Evolutionary conservation across 2,329 filamentous ascomycete genomes (phyloP).

Genomic region (Metarhizium humberi): DNA sequence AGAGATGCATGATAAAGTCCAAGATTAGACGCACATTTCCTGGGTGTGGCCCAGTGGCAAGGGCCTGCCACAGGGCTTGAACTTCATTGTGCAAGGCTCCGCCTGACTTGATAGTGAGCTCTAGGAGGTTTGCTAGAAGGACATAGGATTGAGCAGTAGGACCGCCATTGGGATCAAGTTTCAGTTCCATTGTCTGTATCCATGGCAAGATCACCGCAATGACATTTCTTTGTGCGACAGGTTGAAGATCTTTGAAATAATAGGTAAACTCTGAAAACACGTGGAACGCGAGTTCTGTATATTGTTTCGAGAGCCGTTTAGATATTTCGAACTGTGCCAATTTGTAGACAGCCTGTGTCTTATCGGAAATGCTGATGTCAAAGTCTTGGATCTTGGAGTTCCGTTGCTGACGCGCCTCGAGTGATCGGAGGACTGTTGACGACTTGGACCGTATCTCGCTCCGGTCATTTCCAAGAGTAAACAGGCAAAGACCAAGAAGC

Average conservation of each 20-base stretch:
- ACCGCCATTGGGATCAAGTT: slow-evolving; percentile 82
- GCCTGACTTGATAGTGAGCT: slow-evolving; percentile 91
- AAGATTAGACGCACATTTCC: slow-evolving; percentile 92
- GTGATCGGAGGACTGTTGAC: slow-evolving; percentile 64
- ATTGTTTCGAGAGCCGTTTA: slow-evolving; percentile 76
- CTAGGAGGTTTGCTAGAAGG: slow-evolving; percentile 85
- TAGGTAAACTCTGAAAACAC: slow-evolving; percentile 93
- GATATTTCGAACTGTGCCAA: slow-evolving; percentile 95
- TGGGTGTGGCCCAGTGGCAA: slow-evolving; percentile 84
- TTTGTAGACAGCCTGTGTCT: slow-evolving; percentile 97
- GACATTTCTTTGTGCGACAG: slow-evolving; percentile 82
- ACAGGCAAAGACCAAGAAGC: slow-evolving; percentile 76
- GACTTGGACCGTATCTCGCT: slow-evolving; percentile 85
- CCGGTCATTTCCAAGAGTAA: slow-evolving; percentile 86
- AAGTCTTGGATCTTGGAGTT: slow-evolving; percentile 93
- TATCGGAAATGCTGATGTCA: slow-evolving; percentile 96
- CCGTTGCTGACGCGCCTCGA: slow-evolving; percentile 70
- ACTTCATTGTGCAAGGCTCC: slow-evolving; percentile 90
- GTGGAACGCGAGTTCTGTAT: slow-evolving; percentile 81
- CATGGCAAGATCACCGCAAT: slow-evolving; percentile 91
- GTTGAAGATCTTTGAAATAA: slow-evolving; percentile 81
- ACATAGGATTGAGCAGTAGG: slow-evolving; percentile 91
- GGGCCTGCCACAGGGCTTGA: slow-evolving; percentile 91
- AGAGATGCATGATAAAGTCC: slow-evolving; percentile 92
- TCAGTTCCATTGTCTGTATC: slow-evolving; percentile 90